A percentile compares a stretch with the other conserved stretches of the same genome.
Conservation (phyloP, 257 asterid species). For the Agastache rugosa region DNA sequence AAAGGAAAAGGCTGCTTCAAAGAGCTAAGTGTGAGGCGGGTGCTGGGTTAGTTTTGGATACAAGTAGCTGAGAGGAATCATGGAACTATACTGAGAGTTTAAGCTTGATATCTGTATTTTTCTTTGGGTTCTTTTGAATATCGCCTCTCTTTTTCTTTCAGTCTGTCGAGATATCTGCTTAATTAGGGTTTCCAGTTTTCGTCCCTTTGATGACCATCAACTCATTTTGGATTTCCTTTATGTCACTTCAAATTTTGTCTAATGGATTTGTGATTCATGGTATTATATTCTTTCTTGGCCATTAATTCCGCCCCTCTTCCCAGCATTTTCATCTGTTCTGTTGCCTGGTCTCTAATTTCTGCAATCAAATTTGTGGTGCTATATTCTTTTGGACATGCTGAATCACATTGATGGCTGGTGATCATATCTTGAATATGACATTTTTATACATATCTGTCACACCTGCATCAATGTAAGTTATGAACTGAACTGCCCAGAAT, state of each 20-base stretch:
- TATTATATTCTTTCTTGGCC: background rate
- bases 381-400: no score
- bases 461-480: no score
- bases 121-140: conserved; percentile 28
- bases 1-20: conserved; percentile 58
- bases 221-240: conserved; percentile 28
- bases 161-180: conserved; percentile 35
- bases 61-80: conserved; percentile 22
- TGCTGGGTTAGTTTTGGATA: conserved; percentile 35
- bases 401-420: no score
- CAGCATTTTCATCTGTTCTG: no score
- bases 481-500: no score
- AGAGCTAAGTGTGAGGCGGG: conserved; percentile 37
- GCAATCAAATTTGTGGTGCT: no score
- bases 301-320: background rate
- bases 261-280: background rate
- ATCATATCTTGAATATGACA: no score
- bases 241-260: conserved; percentile 37
- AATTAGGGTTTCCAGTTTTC: conserved; percentile 30
- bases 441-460: no score
- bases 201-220: background rate
- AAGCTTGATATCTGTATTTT: conserved; percentile 32
- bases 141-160: conserved; percentile 18
- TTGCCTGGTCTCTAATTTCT: no score
- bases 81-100: conserved; percentile 34